These are phyloP conservation scores for Myxozyma melibiosi DNA, from an alignment of 805 yeast species.

Conservation along the genomic window DNA sequence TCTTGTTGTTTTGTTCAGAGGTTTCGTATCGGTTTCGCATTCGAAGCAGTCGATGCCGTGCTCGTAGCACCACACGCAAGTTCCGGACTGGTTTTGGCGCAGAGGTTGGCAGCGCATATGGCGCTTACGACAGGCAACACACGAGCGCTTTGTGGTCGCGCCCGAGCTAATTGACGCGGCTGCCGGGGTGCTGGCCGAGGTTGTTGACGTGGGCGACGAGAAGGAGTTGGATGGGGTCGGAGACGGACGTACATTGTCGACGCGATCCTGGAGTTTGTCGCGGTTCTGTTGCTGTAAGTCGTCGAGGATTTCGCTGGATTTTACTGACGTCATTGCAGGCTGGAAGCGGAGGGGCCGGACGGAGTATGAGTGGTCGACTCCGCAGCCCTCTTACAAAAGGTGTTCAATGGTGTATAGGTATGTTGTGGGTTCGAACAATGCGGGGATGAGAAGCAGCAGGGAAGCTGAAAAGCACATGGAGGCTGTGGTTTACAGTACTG, in stretches of 20 bases:
- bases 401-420: too few species aligned
- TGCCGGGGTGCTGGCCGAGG: neutral
- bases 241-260: too few species aligned
- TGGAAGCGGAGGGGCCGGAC: too few species aligned
- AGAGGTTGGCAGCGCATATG: slow-evolving; percentile 19
- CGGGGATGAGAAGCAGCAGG: too few species aligned
- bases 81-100: slow-evolving; percentile 10
- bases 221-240: too few species aligned
- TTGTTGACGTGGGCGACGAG: neutral
- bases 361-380: too few species aligned
- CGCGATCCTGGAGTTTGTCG: too few species aligned
- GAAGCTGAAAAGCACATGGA: too few species aligned
- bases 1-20: slow-evolving; percentile 3
- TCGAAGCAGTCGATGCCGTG: slow-evolving; percentile 24
- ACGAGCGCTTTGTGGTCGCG: slow-evolving; percentile 6
- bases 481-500: too few species aligned
- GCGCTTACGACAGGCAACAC: slow-evolving; percentile 22
- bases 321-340: slow-evolving; percentile 5
- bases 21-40: slow-evolving; percentile 15
- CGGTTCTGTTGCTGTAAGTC: too few species aligned
- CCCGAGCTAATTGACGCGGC: neutral
- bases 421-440: too few species aligned
- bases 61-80: slow-evolving; percentile 23
- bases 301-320: neutral
- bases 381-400: too few species aligned